Evolutionary conservation across 768 basidiomycete genomes (phyloP), one percentile per base, ranked within the genome.

Genomic region (Filobasidium wieringae): DNA sequence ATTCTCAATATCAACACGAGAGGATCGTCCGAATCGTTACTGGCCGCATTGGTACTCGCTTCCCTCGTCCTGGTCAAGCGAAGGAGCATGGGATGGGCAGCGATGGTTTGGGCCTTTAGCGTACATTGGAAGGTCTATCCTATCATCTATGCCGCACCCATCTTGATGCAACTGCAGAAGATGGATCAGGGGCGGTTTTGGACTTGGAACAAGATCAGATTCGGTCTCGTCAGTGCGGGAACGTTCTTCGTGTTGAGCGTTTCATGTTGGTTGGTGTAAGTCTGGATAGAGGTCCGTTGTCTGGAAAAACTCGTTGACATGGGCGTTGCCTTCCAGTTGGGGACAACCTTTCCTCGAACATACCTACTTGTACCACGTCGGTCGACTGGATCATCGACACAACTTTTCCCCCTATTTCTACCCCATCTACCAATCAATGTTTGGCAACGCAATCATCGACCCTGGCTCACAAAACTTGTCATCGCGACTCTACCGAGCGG

Each of bases 401-500:
- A 99, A 99, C 72, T 97, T 99, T 75, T 91, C 92, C 6, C 88
- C 90, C 0, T 95, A 96, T 76, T 97, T 95, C 75, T 96, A 97
- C 71, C 82, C 86, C 32, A 89, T 86, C 36, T 96, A 97, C 72
- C 82, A 97, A 55, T 84, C 84, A 0, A 86, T 91, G 66, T 85
- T 88, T 15, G 66, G 45, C 12, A 43, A 57, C 14, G 40, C 4
- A 11, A 12, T 11, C 22, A 30, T 47, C 19, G 37, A 14, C 17
- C 24, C 58, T 11, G 27, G 15, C 2, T 14, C 41, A 22, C 0
- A 57, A 33, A 26, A 45, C 3, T 37, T 43, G 7, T 33, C 36
- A 19, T 12, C 47, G 39, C 58, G 31, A 55, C 55, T 7, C 58
- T 75, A 22, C 61, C 76, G 27, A 7, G 26, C 53, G 19, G 30